Percentiles rank a stretch among this genome's conserved stretches.
phyloP scores from a whole-genome alignment of 148 eudicot genomes.

The Dianthus caryophyllus region DNA sequence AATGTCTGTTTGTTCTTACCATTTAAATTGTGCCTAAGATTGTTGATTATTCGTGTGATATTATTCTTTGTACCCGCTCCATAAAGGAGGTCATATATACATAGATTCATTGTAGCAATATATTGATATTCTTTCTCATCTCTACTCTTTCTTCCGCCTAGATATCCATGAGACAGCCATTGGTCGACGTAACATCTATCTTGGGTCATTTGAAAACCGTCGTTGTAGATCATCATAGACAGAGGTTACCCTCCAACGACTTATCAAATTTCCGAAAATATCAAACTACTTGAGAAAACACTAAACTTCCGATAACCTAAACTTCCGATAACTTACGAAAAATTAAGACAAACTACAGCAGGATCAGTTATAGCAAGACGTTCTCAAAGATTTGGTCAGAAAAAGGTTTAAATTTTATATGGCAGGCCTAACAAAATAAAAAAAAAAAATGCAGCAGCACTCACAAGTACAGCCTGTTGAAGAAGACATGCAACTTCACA shows the following conservation, averaged over 20 bases:
- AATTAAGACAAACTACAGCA: no score
- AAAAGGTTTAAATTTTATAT: background rate
- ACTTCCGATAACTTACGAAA: no score
- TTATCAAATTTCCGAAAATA: no score
- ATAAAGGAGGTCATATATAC: background rate
- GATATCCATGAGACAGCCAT: no score
- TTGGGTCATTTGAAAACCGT: no score
- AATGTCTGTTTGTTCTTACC: background rate
- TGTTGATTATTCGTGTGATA: background rate
- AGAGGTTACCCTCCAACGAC: no score
- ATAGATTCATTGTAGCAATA: conserved; percentile 2
- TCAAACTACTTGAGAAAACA: no score
- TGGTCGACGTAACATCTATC: no score
- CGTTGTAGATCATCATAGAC: no score
- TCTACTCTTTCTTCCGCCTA: background rate
- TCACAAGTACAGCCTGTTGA: background rate
- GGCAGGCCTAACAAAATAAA: conserved; percentile 7
- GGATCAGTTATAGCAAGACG: no score
- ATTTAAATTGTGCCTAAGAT: background rate
- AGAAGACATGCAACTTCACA: no score
- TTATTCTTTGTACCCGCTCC: conserved; percentile 6
- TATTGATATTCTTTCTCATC: background rate
- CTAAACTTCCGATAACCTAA: no score
- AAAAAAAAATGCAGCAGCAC: conserved; percentile 6
- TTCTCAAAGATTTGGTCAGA: background rate